These are phyloP conservation scores for Neurospora sp. DNA, from an alignment of 495 filamentous ascomycete species.

Conservation along the genomic window DNA sequence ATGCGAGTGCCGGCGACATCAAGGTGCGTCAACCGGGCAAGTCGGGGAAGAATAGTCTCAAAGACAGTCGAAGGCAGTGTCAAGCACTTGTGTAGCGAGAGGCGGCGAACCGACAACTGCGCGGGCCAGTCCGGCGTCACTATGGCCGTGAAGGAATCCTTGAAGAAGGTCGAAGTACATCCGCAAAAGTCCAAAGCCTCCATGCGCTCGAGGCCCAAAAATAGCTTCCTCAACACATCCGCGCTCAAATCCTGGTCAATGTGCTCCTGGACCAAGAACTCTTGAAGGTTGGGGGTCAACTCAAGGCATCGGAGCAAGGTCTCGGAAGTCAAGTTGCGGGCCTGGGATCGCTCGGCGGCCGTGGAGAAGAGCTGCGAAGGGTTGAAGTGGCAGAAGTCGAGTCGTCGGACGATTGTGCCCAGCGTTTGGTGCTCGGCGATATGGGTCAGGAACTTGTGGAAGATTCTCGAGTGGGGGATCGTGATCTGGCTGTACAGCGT, in stretches of 20 bases:
- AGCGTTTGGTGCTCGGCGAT: conserved; percentile 60
- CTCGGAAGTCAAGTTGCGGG: conserved; percentile 69
- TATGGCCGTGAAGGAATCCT: conserved; percentile 39
- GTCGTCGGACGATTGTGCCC: conserved; percentile 67
- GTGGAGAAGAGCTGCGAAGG: conserved; percentile 72
- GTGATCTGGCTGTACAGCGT: conserved; percentile 78
- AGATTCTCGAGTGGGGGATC: conserved; percentile 78
- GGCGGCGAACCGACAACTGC: conserved; percentile 50
- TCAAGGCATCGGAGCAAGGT: conserved; percentile 69
- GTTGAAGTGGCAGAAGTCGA: conserved; percentile 87
- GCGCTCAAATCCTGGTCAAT: conserved; percentile 67
- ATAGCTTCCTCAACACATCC: conserved; percentile 60
- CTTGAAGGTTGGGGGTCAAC: conserved; percentile 64
- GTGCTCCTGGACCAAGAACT: conserved; percentile 77
- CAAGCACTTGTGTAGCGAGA: conserved; percentile 76
- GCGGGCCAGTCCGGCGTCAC: conserved; percentile 33
- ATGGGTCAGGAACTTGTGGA: conserved; percentile 72
- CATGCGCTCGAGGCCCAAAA: conserved; percentile 61
- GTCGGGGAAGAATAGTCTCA: conserved; percentile 58
- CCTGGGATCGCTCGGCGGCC: conserved; percentile 66
- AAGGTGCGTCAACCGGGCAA: conserved; percentile 64
- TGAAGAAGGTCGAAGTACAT: conserved; percentile 62
- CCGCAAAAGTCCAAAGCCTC: conserved; percentile 72
- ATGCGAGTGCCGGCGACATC: conserved; percentile 74
- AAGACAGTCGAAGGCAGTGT: conserved; percentile 60